A percentile compares a stretch with the other conserved stretches of the same genome.
Evolutionary conservation across 208 protist genomes (phyloP).

Genomic region (Trypanosoma avium): DNA sequence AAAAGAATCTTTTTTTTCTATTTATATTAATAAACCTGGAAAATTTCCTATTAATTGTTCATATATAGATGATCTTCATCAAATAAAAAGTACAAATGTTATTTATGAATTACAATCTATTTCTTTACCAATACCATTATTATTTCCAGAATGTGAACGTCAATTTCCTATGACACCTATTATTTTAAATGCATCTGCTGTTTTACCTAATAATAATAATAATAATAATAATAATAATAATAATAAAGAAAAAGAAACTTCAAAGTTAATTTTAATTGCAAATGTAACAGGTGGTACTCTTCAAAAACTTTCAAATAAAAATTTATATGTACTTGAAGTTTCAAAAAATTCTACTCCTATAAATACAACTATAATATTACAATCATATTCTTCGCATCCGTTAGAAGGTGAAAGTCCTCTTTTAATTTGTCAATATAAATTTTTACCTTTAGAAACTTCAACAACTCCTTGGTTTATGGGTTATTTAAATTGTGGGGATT

Average conservation of each 20-base stretch:
- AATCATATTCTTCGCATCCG: conserved; percentile 29
- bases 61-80: conserved; percentile 47
- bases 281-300: conserved; percentile 6
- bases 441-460: conserved; percentile 31
- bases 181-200: conserved; percentile 27
- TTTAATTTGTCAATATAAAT: conserved; percentile 32
- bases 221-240: conserved; percentile 11
- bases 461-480: conserved; percentile 39
- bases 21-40: conserved; percentile 29
- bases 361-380: conserved; percentile 23
- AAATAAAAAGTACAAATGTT: conserved; percentile 18
- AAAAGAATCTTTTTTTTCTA: conserved; percentile 20
- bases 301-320: not conserved
- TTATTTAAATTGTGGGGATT: conserved; percentile 22
- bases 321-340: not conserved
- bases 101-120: conserved; percentile 29
- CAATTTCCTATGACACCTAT: conserved; percentile 41
- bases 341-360: conserved; percentile 3
- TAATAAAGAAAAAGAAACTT: conserved; percentile 10
- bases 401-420: conserved; percentile 39
- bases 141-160: conserved; percentile 38
- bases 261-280: not conserved
- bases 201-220: conserved; percentile 20
- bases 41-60: conserved; percentile 44
- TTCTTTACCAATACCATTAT: conserved; percentile 33